Conservation (phyloP, 441 rosid species). For the Geranium incanum region DNA sequence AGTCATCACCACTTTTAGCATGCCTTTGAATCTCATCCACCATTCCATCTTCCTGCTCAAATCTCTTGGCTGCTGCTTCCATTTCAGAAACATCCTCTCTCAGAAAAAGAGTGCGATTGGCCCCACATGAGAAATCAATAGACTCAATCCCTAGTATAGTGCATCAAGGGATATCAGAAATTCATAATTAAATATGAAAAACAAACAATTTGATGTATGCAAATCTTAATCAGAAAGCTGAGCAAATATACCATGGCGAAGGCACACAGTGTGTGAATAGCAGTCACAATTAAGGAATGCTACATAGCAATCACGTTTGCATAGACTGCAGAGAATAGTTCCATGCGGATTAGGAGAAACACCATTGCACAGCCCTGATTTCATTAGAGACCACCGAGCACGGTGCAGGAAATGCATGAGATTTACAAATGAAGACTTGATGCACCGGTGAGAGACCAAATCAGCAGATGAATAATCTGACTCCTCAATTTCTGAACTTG, state of each 20-base stretch:
- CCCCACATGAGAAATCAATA: slow-evolving; percentile 66
- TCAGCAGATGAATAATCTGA: slow-evolving; percentile 48
- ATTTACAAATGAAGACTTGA: slow-evolving; percentile 69
- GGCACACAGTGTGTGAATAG: slow-evolving; percentile 68
- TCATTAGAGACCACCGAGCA: slow-evolving; percentile 74
- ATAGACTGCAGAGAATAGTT: slow-evolving; percentile 75
- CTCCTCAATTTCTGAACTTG: slow-evolving; percentile 49
- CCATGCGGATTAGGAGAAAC: slow-evolving; percentile 45
- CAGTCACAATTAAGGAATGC: slow-evolving; percentile 74
- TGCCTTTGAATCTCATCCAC: slow-evolving; percentile 31
- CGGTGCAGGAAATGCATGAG: slow-evolving; percentile 76
- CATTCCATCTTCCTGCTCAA: slow-evolving; percentile 61
- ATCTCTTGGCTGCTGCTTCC: slow-evolving; percentile 82
- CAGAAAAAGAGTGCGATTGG: slow-evolving; percentile 48
- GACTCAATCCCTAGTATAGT: slow-evolving; percentile 47
- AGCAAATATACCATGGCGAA: slow-evolving; percentile 73
- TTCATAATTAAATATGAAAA: slow-evolving; percentile 7
- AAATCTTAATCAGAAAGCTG: slow-evolving; percentile 16
- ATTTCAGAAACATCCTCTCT: slow-evolving; percentile 61
- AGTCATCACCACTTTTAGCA: slow-evolving; percentile 38
- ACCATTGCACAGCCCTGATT: slow-evolving; percentile 52
- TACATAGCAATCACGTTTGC: slow-evolving; percentile 92
- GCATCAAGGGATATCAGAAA: slow-evolving; percentile 10
- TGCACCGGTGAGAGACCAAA: slow-evolving; percentile 44
- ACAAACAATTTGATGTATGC: background rate